Evolutionary conservation across 306 rosid genomes (phyloP).

Genomic region (Cucumis sativus): DNA sequence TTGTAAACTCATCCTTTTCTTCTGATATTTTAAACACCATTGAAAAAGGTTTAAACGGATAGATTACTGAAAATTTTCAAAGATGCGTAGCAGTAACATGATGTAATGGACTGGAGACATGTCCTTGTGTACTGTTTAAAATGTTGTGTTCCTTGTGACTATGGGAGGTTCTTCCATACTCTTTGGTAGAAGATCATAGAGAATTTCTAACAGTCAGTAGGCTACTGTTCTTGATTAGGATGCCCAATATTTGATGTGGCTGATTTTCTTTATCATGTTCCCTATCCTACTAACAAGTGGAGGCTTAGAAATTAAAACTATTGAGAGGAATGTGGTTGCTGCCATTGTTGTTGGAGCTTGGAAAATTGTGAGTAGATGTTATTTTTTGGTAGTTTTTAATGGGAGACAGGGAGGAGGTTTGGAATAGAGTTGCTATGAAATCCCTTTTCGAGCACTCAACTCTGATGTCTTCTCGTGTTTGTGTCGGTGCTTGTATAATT

Average conservation of each 20-base stretch:
- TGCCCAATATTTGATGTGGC: not conserved
- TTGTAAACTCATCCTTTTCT: not conserved
- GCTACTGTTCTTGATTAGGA: not conserved
- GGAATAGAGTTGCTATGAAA: not conserved
- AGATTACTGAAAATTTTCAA: not conserved
- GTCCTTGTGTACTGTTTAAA: not conserved
- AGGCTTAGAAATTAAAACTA: not conserved
- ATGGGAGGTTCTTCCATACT: not conserved
- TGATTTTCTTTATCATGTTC: not conserved
- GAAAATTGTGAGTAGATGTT: not conserved
- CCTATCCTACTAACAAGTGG: not conserved
- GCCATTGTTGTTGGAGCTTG: not conserved
- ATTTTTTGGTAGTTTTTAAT: not conserved
- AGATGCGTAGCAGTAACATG: not conserved
- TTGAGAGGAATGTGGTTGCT: not conserved
- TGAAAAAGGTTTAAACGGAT: not conserved
- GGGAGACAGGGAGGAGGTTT: not conserved
- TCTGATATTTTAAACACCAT: not conserved
- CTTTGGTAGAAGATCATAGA: not conserved
- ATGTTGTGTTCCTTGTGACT: not conserved
- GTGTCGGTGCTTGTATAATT: no score
- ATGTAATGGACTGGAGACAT: not conserved
- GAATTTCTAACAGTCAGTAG: not conserved
- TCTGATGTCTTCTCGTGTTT: not conserved
- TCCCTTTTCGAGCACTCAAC: not conserved